A percentile compares a stretch with the other conserved stretches of the same genome.
Evolutionary conservation across 805 yeast genomes (phyloP).

Genomic region (Candida hungchunana): DNA sequence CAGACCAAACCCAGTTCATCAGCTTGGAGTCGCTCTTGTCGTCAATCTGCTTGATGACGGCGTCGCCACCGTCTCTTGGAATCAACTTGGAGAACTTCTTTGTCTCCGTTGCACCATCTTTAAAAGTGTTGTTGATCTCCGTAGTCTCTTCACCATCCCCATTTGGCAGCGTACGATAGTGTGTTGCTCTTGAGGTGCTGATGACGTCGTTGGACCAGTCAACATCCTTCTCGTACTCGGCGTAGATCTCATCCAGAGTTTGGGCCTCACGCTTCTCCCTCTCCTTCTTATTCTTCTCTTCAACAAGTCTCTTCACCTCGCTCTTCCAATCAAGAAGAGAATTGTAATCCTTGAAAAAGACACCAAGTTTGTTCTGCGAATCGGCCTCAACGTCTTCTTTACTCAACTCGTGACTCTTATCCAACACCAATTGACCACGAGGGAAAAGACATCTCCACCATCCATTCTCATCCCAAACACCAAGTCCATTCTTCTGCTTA

Average conservation of each 20-base stretch:
- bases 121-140: slow-evolving; percentile 33
- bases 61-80: slow-evolving; percentile 36
- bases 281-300: slow-evolving; percentile 30
- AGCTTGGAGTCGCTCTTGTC: slow-evolving; percentile 5
- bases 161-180: slow-evolving; percentile 35
- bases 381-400: slow-evolving; percentile 56
- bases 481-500: slow-evolving; percentile 56
- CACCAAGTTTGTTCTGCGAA: slow-evolving; percentile 43
- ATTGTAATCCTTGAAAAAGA: slow-evolving; percentile 61
- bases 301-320: slow-evolving; percentile 46
- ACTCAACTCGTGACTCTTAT: slow-evolving; percentile 35
- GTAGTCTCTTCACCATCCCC: slow-evolving; percentile 41
- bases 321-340: slow-evolving; percentile 65
- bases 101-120: slow-evolving; percentile 39
- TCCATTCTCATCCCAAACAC: slow-evolving; percentile 82
- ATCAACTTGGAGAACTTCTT: slow-evolving; percentile 35
- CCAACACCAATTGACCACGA: slow-evolving; percentile 33
- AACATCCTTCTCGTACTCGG: slow-evolving; percentile 26
- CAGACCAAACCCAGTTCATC: slow-evolving; percentile 24
- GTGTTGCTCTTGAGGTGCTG: slow-evolving; percentile 26
- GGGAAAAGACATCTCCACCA: slow-evolving; percentile 92
- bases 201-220: slow-evolving; percentile 10
- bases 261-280: slow-evolving; percentile 14
- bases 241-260: slow-evolving; percentile 15
- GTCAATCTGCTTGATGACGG: slow-evolving; percentile 22